Percentiles rank a stretch among this genome's conserved stretches.
These are phyloP conservation scores for Hygrophila difformis DNA, from an alignment of 257 asterid species.

Conservation along the genomic window DNA sequence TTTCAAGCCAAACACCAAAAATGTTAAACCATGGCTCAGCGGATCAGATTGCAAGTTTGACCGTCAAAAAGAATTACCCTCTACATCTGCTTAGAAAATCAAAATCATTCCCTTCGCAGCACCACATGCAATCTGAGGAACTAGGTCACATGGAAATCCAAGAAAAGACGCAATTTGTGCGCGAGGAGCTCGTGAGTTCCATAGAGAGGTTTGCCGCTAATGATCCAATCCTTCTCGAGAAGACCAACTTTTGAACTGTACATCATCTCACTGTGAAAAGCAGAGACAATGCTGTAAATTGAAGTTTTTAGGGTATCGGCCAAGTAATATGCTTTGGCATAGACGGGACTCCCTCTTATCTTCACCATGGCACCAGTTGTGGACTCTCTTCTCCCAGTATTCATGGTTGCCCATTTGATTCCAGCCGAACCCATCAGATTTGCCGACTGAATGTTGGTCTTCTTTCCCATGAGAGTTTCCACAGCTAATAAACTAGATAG, in stretches of 20 bases:
- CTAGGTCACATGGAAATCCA: constrained; percentile 72
- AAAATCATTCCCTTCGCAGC: too few species aligned
- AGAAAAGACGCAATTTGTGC: constrained; percentile 67
- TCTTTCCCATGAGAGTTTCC: constrained; percentile 83
- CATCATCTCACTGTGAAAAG: constrained; percentile 72
- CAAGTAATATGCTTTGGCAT: constrained; percentile 61
- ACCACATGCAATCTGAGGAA: too few species aligned
- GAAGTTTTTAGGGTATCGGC: constrained; percentile 81
- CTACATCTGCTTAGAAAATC: too few species aligned
- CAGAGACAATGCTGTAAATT: constrained; percentile 52
- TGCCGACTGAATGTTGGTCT: constrained; percentile 56
- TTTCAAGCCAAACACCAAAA: too few species aligned
- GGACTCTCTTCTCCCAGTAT: constrained; percentile 63
- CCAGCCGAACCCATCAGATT: constrained; percentile 67
- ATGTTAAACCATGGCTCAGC: too few species aligned
- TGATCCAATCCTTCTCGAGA: constrained; percentile 85
- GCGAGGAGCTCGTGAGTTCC: constrained; percentile 74
- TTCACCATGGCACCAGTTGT: constrained; percentile 43
- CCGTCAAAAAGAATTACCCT: too few species aligned
- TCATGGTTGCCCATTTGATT: constrained; percentile 78
- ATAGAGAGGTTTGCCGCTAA: constrained; percentile 50
- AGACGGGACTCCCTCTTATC: constrained; percentile 65
- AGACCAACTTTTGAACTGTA: constrained; percentile 55
- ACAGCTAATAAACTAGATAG: constrained; percentile 69
- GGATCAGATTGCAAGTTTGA: too few species aligned